phyloP scores from a whole-genome alignment of 805 yeast genomes.

The Yarrowia sp. region DNA sequence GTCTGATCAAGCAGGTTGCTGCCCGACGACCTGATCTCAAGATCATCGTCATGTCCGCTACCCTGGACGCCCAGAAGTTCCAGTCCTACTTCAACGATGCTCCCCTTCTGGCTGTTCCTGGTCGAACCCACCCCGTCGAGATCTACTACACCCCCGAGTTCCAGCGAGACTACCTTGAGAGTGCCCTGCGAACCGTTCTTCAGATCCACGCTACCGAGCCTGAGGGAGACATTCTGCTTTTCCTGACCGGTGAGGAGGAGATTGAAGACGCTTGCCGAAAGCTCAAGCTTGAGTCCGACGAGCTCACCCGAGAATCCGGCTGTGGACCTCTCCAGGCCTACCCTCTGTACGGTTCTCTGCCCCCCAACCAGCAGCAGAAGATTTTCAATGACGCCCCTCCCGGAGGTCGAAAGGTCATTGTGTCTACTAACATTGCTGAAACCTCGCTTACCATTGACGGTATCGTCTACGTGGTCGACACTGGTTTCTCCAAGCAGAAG shows the following conservation, averaged over 20 bases:
- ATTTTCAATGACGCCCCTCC: constrained; percentile 92
- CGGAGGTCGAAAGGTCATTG: constrained; percentile 88
- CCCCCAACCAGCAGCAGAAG: constrained; percentile 93
- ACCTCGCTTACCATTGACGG: constrained; percentile 98
- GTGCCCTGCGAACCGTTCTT: constrained; percentile 92
- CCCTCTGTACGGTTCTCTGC: constrained; percentile 94
- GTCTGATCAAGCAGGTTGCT: constrained; percentile 83
- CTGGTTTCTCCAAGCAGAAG: constrained; percentile 96
- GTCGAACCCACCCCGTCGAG: constrained; percentile 97
- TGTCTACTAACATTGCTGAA: constrained; percentile 96
- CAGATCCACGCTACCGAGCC: constrained; percentile 98
- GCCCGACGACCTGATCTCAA: constrained; percentile 84
- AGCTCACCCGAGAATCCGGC: constrained; percentile 82
- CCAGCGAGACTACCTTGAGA: constrained; percentile 92
- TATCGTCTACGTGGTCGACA: constrained; percentile 95
- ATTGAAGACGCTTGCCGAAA: constrained; percentile 96
- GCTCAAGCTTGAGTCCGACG: constrained; percentile 86
- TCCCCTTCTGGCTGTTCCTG: constrained; percentile 95
- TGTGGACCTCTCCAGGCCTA: constrained; percentile 90
- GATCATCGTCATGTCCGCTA: constrained; percentile 95
- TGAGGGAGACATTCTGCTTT: constrained; percentile 85
- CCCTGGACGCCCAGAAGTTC: constrained; percentile 95
- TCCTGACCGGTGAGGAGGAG: constrained; percentile 96
- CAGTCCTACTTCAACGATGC: constrained; percentile 89
- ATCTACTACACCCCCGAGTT: constrained; percentile 96